These are phyloP conservation scores for Fusarium sp. DNA, from an alignment of 2,329 filamentous ascomycete genomes.

Conservation along the genomic window DNA sequence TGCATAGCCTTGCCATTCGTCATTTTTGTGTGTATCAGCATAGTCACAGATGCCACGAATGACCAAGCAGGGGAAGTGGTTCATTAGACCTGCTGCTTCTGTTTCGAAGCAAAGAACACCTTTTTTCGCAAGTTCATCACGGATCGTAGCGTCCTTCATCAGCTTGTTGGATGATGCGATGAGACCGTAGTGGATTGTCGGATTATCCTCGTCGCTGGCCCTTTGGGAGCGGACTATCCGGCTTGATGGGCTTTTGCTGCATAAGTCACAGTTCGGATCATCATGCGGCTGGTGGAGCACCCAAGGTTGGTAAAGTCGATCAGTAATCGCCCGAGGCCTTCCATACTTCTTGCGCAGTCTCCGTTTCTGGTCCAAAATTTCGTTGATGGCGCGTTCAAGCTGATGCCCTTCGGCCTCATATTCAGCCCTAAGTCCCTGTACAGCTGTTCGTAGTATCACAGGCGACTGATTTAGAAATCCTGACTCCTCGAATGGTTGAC, in stretches of 20 bases:
- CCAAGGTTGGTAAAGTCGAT: neutral
- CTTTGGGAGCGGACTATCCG: neutral
- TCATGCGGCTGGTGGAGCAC: neutral
- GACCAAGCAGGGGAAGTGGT: conserved; percentile 45
- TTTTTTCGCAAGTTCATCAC: conserved; percentile 4
- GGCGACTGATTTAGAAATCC: neutral
- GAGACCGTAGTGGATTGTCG: conserved; percentile 25
- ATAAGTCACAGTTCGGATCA: neutral
- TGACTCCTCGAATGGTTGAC: neutral
- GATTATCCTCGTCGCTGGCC: neutral
- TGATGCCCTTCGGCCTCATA: neutral
- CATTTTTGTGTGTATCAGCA: conserved; percentile 47
- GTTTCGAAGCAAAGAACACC: neutral
- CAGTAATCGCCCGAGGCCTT: neutral
- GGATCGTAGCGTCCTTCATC: conserved; percentile 32
- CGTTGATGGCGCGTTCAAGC: neutral
- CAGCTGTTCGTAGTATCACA: accelerated
- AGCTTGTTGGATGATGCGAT: conserved; percentile 7
- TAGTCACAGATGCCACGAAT: conserved; percentile 53
- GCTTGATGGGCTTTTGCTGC: neutral
- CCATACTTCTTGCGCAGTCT: neutral
- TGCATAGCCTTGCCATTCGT: conserved; percentile 49
- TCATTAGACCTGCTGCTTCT: conserved; percentile 34
- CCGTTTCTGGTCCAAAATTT: neutral
- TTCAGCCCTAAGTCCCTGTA: neutral